Base-by-base conservation (phyloP, 192 early-diverging fungal species). In the Chytriomyces sp. region DNA sequence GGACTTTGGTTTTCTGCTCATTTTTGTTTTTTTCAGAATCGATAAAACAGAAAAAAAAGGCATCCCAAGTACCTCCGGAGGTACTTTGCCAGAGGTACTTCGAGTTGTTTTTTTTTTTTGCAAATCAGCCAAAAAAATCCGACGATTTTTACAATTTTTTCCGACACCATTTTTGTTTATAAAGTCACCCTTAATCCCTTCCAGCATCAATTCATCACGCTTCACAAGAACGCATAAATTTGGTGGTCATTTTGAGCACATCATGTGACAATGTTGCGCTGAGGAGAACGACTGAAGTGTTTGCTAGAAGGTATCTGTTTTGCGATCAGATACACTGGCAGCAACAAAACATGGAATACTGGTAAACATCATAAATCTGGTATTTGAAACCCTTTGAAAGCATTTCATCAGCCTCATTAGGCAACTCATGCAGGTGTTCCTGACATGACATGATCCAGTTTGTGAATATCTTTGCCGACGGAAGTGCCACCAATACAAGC, bases 181-280 rank as follows among this genome's bases (percentile, higher is more conserved):
- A 97, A 83, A 98, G 97, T 81, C 97, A 96, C 80, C 94, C 95
- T 83, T n/a, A n/a, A 99, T 99, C 23, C 96, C 97, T 85, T 99
- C 96, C 50, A 99, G 83, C 47, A 96, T 97, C 85, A 98, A 86
- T 84, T 98, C 97, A 80, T 99, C 97, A 88, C 97, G 95, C 87
- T 99, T 99, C 64, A 98, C 97, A 45, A 98, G 87, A 59, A 98
- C 93, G 45, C 97, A 98, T 98, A 81, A 98, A 99, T 84, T 97
- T 97, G 45, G 91, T 91, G 28, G 96, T 98, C 83, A 99, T 92
- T 78, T 97, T 94, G 65, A 99, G 87, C 7, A 99, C 96, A 76
- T 99, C 97, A 81, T 94, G 88, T 50, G 97, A 96, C 43, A 99
- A 81, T 3, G 97, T 99, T 20, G 97, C 97, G 63, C 88, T 91